Conservation (phyloP, 2,329 filamentous ascomycete species). For the Ceratocystis alfenasii region DNA sequence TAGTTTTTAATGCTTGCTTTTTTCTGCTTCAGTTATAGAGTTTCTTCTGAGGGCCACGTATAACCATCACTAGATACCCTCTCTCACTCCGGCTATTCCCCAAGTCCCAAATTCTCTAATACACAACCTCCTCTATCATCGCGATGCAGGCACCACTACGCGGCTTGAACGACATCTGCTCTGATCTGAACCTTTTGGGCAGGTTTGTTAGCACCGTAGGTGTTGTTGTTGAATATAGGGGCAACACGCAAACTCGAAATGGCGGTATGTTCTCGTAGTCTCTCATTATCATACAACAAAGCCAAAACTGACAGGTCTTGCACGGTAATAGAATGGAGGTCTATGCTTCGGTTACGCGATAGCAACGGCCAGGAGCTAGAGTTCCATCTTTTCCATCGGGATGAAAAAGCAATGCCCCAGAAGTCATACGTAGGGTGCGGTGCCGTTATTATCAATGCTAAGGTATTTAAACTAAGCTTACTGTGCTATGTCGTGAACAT, state of each 20-base stretch:
- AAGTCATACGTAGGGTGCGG: neutral
- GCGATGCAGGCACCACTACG: neutral
- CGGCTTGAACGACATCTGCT: neutral
- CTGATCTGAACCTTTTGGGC: neutral
- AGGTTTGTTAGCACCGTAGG: neutral
- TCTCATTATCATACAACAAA: neutral
- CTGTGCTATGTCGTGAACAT: neutral
- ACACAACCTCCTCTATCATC: neutral
- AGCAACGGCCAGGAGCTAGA: neutral
- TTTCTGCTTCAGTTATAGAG: neutral
- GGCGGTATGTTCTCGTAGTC: neutral
- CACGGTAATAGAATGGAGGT: neutral
- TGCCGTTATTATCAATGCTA: neutral
- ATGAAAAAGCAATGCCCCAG: neutral
- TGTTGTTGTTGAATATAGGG: neutral
- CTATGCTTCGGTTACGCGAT: constrained; percentile 2
- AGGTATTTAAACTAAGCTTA: neutral
- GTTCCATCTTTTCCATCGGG: neutral
- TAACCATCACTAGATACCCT: neutral
- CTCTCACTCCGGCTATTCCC: neutral
- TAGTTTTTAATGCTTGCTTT: neutral
- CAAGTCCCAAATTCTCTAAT: neutral
- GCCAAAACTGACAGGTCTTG: neutral
- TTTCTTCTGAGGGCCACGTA: neutral
- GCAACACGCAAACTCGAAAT: neutral